Evolutionary conservation across 1,139 yeast species (phyloP).

Genomic region (Candida freyschussii): DNA sequence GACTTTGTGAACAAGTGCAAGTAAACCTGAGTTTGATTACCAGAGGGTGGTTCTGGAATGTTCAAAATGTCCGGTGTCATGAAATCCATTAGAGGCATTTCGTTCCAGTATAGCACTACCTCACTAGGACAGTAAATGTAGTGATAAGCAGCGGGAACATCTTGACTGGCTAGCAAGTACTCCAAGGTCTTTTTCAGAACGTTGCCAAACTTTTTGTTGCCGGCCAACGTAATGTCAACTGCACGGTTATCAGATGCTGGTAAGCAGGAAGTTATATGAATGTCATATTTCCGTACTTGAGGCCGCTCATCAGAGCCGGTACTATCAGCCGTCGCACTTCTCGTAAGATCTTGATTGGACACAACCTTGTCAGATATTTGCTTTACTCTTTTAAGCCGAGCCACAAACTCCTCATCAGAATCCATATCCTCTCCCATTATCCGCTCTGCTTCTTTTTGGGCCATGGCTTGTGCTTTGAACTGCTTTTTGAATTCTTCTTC

Average conservation of each 20-base stretch:
- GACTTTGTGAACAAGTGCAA: conserved; percentile 19
- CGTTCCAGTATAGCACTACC: conserved; percentile 20
- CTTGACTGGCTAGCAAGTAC: conserved; percentile 8
- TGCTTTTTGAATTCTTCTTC: conserved; percentile 11
- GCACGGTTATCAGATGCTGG: conserved; percentile 21
- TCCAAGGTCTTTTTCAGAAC: conserved; percentile 17
- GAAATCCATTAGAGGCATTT: conserved; percentile 16
- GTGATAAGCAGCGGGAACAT: conserved; percentile 4
- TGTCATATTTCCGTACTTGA: conserved; percentile 10
- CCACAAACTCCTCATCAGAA: conserved; percentile 8
- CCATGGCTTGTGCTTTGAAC: conserved; percentile 2
- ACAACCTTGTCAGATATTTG: conserved; percentile 2
- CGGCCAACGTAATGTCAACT: conserved; percentile 18
- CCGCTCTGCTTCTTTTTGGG: not conserved
- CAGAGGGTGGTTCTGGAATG: conserved; percentile 10
- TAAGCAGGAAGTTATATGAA: conserved; percentile 21
- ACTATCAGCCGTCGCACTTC: conserved; percentile 2
- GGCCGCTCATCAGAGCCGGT: conserved; percentile 1
- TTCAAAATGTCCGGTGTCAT: conserved; percentile 23
- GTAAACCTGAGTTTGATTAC: conserved; percentile 11
- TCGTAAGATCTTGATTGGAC: not conserved
- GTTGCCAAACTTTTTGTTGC: conserved; percentile 19
- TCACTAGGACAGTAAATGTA: conserved; percentile 10
- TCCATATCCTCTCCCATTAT: conserved; percentile 5
- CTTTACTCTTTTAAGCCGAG: conserved; percentile 3